Base-by-base conservation (phyloP, 768 basidiomycete species). In the Auricularia cornea region DNA sequence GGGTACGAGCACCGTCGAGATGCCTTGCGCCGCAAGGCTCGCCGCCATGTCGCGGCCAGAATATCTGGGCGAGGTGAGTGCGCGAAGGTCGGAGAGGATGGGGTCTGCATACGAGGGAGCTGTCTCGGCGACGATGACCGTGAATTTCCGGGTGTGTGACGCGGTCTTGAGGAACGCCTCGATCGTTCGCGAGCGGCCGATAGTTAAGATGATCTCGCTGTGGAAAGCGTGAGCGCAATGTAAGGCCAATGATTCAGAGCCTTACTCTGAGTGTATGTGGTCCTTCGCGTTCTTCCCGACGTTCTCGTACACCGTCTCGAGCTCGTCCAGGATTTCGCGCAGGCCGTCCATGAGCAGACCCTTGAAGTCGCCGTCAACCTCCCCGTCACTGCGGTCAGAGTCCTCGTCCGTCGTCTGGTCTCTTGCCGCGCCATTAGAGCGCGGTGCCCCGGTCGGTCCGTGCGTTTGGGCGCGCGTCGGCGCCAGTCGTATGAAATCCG, bases 221-320 rank as follows among this genome's bases (percentile, higher is more conserved):
- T 3, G 60, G 48, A 51, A 59, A 30, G 41, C 18, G 56, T 69
- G 57, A 65, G 59, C 32, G 40, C 33, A n/a, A n/a, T 11, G 3
- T n/a, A 62, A 61, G 6, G 3, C 14, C 48, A 1, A 77, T 14
- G 10, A n/a, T n/a, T n/a, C n/a, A n/a, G n/a, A 14, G 35, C 16
- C 92, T 72, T 71, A 98, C 96, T 97, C 94, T n/a, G 94, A 93
- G 73, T 98, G 96, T 64, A 99, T 90, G 72, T 98, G 95, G 73
- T 97, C 94, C 74, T 86, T 90, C 2, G 95, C 93, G 68, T 90
- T 92, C 78, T 92, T 96, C 10, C 92, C 90, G 23, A 98, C 88
- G 69, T 89, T 94, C 68, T 97, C 92, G 68, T 98, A 93, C 1
- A 96, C 95, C 2, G 92, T 94, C 73, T 97, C 95, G 40, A 99